A percentile compares a stretch with the other conserved stretches of the same genome.
Conservation (phyloP, 331 rosid species). For the Pyrus hybrid region DNA sequence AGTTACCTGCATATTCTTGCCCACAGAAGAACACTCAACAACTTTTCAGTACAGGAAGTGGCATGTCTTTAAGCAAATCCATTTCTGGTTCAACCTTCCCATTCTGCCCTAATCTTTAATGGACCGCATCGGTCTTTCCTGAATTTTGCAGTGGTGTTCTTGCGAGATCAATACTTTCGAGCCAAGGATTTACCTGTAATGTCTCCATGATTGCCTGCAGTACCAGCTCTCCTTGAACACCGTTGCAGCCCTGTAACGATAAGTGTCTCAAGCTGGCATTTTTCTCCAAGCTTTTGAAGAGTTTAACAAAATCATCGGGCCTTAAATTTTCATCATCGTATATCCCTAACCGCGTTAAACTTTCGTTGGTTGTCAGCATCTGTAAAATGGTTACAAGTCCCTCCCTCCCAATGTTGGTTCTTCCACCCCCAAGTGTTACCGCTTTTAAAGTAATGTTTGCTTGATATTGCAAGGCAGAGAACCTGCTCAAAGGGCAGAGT, state of each 20-base stretch:
- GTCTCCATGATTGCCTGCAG: constrained; percentile 68
- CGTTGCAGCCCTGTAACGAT: constrained; percentile 70
- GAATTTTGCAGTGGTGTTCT: constrained; percentile 73
- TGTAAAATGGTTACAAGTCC: constrained; percentile 64
- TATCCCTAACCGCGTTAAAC: constrained; percentile 51
- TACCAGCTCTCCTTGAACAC: constrained; percentile 67
- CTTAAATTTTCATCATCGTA: constrained; percentile 68
- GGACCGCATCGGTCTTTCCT: constrained; percentile 51
- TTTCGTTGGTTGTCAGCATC: constrained; percentile 63
- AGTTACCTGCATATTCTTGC: constrained; percentile 77
- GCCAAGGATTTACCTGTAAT: constrained; percentile 84
- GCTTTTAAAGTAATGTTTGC: constrained; percentile 65
- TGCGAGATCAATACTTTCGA: constrained; percentile 79
- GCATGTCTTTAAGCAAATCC: constrained; percentile 79
- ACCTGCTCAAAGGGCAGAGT: constrained; percentile 81
- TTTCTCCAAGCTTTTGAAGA: constrained; percentile 76
- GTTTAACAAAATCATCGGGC: constrained; percentile 55
- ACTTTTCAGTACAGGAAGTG: constrained; percentile 74
- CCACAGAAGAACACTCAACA: constrained; percentile 91
- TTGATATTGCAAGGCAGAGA: constrained; percentile 70
- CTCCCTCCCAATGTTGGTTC: constrained; percentile 72
- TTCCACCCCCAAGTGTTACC: constrained; percentile 71
- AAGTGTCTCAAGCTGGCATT: constrained; percentile 68
- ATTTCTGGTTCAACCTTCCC: constrained; percentile 74
- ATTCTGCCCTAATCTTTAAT: constrained; percentile 77